These are phyloP conservation scores for Ophiocordyceps robertsii DNA, from an alignment of 2,329 filamentous ascomycete genomes.

Conservation along the genomic window DNA sequence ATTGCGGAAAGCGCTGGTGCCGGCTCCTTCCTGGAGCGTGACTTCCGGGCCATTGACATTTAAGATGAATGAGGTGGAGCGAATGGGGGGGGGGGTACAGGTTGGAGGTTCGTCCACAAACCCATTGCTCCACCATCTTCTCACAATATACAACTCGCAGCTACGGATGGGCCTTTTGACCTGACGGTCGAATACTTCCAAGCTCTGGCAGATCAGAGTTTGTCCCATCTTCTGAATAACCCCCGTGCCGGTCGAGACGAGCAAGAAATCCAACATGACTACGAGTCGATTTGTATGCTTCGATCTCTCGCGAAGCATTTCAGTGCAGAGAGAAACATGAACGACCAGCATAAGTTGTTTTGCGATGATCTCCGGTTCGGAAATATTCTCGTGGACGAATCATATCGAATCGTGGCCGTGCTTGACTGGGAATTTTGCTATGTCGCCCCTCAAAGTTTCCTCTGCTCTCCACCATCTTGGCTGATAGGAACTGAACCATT, in stretches of 20 bases:
- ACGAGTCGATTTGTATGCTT: not conserved
- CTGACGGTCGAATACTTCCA: not conserved
- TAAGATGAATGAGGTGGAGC: not conserved
- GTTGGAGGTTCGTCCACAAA: not conserved
- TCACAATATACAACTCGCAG: not conserved
- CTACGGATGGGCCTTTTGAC: not conserved
- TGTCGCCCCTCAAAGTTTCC: constrained; percentile 1
- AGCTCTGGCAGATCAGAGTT: not conserved
- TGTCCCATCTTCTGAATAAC: not conserved
- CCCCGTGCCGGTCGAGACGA: not conserved
- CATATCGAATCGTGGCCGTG: constrained; percentile 1
- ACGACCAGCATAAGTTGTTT: not conserved
- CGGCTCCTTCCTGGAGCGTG: not conserved
- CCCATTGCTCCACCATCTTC: not conserved
- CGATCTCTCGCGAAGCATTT: not conserved
- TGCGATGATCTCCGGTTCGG: constrained; percentile 2
- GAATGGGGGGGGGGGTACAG: not conserved
- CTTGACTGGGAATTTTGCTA: constrained; percentile 3
- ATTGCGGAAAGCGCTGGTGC: not conserved
- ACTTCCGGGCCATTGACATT: not conserved
- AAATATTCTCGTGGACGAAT: constrained; percentile 2
- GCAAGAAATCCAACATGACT: not conserved
- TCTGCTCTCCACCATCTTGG: constrained; percentile 2
- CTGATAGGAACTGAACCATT: constrained; percentile 2
- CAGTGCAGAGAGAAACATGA: not conserved